These are phyloP conservation scores for Aegilops speltoides DNA, from an alignment of 176 grass and related monocot species.

Conservation along the genomic window DNA sequence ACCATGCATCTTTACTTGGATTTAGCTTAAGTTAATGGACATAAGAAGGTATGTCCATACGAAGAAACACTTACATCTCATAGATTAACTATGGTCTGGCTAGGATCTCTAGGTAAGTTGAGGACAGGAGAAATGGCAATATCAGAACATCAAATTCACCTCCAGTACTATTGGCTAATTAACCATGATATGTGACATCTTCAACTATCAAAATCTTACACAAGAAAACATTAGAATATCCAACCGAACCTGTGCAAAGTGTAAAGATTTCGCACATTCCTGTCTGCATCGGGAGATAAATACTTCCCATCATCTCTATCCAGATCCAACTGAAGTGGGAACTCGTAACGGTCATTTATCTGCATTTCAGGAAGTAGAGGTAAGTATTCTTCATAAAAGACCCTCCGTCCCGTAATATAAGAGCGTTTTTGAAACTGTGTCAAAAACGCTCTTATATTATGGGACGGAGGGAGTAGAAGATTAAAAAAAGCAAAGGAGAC, in stretches of 20 bases:
- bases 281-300: constrained; percentile 94
- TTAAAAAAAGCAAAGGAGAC: not conserved
- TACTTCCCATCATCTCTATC: constrained; percentile 94
- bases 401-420: not conserved
- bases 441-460: not conserved
- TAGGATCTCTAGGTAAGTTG: not conserved
- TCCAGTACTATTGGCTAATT: not conserved
- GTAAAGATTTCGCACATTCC: constrained; percentile 91
- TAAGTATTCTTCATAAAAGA: constrained; percentile 26
- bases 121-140: not conserved
- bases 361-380: constrained; percentile 50
- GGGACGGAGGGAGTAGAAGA: not conserved
- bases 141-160: constrained; percentile 7
- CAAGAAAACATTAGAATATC: not conserved
- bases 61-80: not conserved
- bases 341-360: constrained; percentile 99
- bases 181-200: constrained; percentile 12
- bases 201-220: constrained; percentile 13
- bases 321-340: constrained; percentile 97
- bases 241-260: constrained; percentile 88
- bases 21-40: not conserved
- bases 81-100: not conserved
- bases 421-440: too few species aligned
- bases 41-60: not conserved
- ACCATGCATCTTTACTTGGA: not conserved